Conservation (phyloP, 1,284 basidiomycete species). For the Ceratobasidium sp. region DNA sequence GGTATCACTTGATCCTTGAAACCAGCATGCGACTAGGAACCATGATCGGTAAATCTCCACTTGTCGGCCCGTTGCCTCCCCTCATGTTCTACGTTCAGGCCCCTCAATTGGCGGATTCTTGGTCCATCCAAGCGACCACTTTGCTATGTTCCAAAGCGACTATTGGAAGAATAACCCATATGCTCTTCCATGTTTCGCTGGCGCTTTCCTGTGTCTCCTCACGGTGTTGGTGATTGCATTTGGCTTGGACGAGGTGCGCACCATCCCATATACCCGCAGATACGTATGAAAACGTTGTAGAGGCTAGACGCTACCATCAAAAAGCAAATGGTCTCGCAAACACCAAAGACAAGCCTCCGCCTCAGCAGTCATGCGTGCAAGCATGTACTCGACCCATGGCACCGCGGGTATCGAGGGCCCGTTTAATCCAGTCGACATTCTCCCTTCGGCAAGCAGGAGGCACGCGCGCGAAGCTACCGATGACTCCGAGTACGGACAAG, state of each 20-base stretch:
- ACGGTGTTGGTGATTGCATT: background rate
- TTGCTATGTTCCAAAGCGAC: slow-evolving; percentile 19
- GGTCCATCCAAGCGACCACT: slow-evolving; percentile 30
- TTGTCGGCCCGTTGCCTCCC: background rate
- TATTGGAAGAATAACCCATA: slow-evolving; percentile 35
- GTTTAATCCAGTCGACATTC: background rate
- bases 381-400: slow-evolving; percentile 24
- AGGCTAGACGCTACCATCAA: slow-evolving; percentile 23
- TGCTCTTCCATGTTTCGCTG: slow-evolving; percentile 27
- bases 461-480: slow-evolving; percentile 25
- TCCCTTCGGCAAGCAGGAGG: background rate
- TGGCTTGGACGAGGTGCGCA: slow-evolving; percentile 9
- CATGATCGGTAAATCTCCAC: slow-evolving; percentile 13
- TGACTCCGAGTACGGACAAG: slow-evolving; percentile 25
- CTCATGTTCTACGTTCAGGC: slow-evolving; percentile 7
- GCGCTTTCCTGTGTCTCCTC: background rate
- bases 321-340: slow-evolving; percentile 29
- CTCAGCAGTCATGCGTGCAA: slow-evolving; percentile 28
- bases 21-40: background rate
- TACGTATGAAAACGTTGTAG: background rate
- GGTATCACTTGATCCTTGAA: background rate
- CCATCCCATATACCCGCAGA: background rate
- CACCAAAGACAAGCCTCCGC: slow-evolving; percentile 8
- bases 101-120: slow-evolving; percentile 31
- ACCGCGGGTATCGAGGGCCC: slow-evolving; percentile 6